These are phyloP conservation scores for Phytophthora vignae DNA, from an alignment of 352 stramenopile genomes.

Conservation along the genomic window DNA sequence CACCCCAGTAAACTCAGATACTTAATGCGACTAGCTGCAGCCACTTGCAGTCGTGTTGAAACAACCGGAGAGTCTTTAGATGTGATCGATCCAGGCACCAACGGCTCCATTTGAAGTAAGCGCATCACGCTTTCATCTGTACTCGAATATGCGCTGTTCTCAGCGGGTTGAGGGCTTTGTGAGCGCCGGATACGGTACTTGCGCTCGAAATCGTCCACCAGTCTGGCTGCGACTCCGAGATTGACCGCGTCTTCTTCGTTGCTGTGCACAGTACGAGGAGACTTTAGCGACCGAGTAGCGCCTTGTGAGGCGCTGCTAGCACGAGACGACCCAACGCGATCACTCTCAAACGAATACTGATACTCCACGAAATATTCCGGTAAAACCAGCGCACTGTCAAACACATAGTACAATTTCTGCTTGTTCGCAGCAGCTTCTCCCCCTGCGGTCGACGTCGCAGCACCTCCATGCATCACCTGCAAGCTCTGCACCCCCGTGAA, in stretches of 20 bases:
- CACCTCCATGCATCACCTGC: conserved; percentile 47
- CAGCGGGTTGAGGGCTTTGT: conserved; percentile 26
- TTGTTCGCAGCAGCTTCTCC: conserved; percentile 27
- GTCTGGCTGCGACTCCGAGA: conserved; percentile 39
- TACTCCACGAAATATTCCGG: conserved; percentile 91
- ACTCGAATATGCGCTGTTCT: conserved; percentile 21
- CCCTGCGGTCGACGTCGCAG: conserved; percentile 14
- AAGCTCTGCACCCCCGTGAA: conserved; percentile 64
- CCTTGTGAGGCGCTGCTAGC: conserved; percentile 3
- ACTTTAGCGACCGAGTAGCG: conserved; percentile 4
- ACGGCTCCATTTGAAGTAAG: conserved; percentile 56
- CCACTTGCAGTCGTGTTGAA: conserved; percentile 20
- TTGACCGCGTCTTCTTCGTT: conserved; percentile 41
- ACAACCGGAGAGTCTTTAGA: conserved; percentile 1
- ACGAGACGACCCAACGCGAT: conserved; percentile 10
- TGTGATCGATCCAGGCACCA: conserved; percentile 24
- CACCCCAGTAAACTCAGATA: conserved; percentile 66
- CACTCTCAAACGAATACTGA: conserved; percentile 53
- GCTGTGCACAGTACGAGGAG: conserved; percentile 10
- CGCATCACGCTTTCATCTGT: conserved; percentile 40
- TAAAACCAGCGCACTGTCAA: conserved; percentile 81
- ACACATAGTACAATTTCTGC: conserved; percentile 83
- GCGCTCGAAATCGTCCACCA: conserved; percentile 67
- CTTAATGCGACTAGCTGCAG: conserved; percentile 40
- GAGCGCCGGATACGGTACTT: conserved; percentile 60